These are phyloP conservation scores for Saccharomyces hybrid DNA, from an alignment of 1,139 yeast genomes.

Conservation along the genomic window DNA sequence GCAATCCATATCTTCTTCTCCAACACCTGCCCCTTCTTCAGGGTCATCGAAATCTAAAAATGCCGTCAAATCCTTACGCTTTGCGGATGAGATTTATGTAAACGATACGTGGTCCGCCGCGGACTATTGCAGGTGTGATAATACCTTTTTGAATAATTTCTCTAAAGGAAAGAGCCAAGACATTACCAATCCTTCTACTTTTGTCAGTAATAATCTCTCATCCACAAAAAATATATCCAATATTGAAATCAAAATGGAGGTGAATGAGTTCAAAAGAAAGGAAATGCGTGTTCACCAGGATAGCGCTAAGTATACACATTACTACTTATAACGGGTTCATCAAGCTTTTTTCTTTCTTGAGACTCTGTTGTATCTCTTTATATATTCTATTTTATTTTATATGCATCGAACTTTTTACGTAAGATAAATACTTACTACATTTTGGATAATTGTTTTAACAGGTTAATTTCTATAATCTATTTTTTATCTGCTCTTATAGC, in stretches of 20 bases:
- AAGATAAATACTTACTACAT: not conserved
- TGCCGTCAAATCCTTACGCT: slow-evolving; percentile 11
- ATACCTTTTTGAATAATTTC: slow-evolving; percentile 19
- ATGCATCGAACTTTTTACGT: not conserved
- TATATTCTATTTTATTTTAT: not conserved
- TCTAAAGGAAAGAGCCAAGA: slow-evolving; percentile 4
- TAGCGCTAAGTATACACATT: slow-evolving; percentile 26
- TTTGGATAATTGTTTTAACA: not conserved
- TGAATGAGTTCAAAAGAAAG: slow-evolving; percentile 25
- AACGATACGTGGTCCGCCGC: slow-evolving; percentile 20
- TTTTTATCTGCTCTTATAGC: not conserved
- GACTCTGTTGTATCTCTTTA: not conserved
- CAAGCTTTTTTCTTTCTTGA: not conserved
- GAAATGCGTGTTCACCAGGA: slow-evolving; percentile 29
- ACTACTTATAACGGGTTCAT: slow-evolving; percentile 10
- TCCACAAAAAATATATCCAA: slow-evolving; percentile 3
- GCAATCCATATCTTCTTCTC: slow-evolving; percentile 2
- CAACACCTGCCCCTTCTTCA: slow-evolving; percentile 1
- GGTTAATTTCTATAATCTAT: not conserved
- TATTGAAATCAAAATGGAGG: slow-evolving; percentile 19
- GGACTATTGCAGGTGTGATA: slow-evolving; percentile 25
- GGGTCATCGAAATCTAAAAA: not conserved
- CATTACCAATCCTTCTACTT: slow-evolving; percentile 4
- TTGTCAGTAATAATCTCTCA: slow-evolving; percentile 1
- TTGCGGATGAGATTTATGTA: slow-evolving; percentile 15